Evolutionary conservation across 768 basidiomycete genomes (phyloP).

Genomic region (Mycena leptocephala): DNA sequence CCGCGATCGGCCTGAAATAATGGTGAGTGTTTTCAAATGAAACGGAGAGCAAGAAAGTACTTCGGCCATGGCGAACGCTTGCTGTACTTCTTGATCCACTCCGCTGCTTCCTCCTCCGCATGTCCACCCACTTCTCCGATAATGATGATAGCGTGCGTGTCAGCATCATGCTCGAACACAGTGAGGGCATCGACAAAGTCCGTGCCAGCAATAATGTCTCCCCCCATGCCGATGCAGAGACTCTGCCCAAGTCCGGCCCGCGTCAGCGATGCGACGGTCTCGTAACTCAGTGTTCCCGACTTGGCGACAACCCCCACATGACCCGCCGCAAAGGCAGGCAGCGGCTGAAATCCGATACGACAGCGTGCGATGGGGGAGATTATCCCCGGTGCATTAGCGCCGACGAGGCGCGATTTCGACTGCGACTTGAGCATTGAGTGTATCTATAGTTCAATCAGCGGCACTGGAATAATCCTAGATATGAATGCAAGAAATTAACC

Average conservation of each 20-base stretch:
- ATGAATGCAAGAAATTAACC: background rate
- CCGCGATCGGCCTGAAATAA: conserved; percentile 27
- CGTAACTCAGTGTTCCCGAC: conserved; percentile 33
- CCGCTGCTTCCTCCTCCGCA: conserved; percentile 32
- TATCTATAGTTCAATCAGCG: background rate
- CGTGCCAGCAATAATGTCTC: conserved; percentile 30
- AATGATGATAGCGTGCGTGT: conserved; percentile 30
- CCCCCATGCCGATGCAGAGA: conserved; percentile 36
- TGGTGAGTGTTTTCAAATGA: background rate
- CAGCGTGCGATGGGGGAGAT: conserved; percentile 31
- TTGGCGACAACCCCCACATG: conserved; percentile 30
- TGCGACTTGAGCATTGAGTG: conserved; percentile 32
- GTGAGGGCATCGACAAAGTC: conserved; percentile 35
- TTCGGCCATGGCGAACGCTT: background rate
- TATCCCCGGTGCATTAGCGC: conserved; percentile 32
- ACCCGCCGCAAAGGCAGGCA: conserved; percentile 21
- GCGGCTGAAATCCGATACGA: conserved; percentile 36
- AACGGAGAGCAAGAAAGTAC: background rate
- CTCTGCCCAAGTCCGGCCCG: conserved; percentile 33
- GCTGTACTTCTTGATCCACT: conserved; percentile 23
- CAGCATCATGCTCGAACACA: conserved; percentile 18
- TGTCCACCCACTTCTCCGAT: conserved; percentile 32
- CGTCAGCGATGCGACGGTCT: conserved; percentile 29
- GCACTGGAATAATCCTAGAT: background rate
- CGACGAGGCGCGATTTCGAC: conserved; percentile 26